A percentile compares a stretch with the other conserved stretches of the same genome.
Evolutionary conservation across 164 flowering plant genomes (phyloP).

Genomic region (Umbilicus rupestris): DNA sequence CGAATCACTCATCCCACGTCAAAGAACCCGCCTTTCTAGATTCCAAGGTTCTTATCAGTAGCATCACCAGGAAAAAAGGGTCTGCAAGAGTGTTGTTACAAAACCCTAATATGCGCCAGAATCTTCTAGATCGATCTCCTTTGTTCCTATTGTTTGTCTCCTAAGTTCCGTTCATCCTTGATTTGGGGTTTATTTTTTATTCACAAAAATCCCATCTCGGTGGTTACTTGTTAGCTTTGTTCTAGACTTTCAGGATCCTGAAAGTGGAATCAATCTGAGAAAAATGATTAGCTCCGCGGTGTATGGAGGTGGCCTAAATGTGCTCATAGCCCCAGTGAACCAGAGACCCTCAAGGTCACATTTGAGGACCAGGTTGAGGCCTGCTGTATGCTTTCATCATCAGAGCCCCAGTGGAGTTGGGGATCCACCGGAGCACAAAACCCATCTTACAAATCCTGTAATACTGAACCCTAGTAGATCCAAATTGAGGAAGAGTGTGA

Average conservation of each 20-base stretch:
- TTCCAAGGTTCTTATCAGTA: no score
- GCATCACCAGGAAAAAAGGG: no score
- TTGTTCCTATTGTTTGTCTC: background rate
- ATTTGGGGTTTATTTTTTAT: background rate
- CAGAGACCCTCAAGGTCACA: background rate
- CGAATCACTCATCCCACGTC: no score
- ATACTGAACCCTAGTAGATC: background rate
- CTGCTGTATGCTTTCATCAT: background rate
- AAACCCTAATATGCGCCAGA: background rate
- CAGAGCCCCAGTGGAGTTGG: background rate
- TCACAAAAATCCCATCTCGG: background rate
- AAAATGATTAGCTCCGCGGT: background rate
- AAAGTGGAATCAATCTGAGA: background rate
- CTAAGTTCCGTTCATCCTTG: no score
- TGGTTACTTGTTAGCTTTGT: background rate
- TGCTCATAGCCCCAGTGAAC: background rate
- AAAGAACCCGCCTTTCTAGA: no score
- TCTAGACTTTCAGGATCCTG: no score
- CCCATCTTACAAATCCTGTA: background rate
- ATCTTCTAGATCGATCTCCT: background rate
- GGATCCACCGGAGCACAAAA: background rate
- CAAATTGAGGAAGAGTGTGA: slow-evolving; percentile 1
- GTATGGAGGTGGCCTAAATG: background rate
- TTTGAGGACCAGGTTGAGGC: background rate
- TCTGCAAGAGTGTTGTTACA: no score